Base-by-base conservation (phyloP, 768 basidiomycete species). In the Trametes punicea region DNA sequence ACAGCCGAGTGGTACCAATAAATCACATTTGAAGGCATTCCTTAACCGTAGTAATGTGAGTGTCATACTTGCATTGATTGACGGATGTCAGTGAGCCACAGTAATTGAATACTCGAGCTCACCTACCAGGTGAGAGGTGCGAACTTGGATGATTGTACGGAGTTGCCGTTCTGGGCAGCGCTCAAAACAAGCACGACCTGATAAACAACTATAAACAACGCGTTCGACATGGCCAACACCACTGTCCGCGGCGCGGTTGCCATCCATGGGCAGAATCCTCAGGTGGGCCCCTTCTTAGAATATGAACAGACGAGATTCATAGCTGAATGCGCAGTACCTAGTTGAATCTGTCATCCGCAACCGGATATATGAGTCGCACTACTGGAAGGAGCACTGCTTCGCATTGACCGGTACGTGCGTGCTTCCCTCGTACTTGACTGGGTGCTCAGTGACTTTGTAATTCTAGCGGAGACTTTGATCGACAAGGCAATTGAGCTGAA, bases 351-450 rank as follows among this genome's bases (percentile, higher is more conserved):
- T 98, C 60, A 95, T 98, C 62, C 85, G 97, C 50, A 91, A 87
- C 67, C 84, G 97, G 59, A 97, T 99, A 58, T 99, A 96, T 77
- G 96, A 98, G 70, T 88, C 90, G 0, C 71, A 78, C 6, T 99
- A 83, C 72, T 99, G 96, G 96, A 99, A 99, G 75, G 96, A 99
- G 69, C 93, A 97, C 63, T 99, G 96, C 69, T 99, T 99, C 69
- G 96, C 96, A 20, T 76, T 99, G 44, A 97, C 93, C 57, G 93
- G 93, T 90, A 46, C 47, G 79, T 71, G 13, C 16, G 20, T 8
- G 34, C 3, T 55, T 11, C 33, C 40, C 44, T 36, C 20, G 20
- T 26, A 30, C 25, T 25, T 44, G 50, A 30, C 5, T 53, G 47
- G 6, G 11, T 46, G 48, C 38, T 56, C 56, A 21, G 40, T 59